Evolutionary conservation across 2,329 filamentous ascomycete species (phyloP), one percentile per base, ranked within the genome.

Genomic region (Cladorrhinum sp.): DNA sequence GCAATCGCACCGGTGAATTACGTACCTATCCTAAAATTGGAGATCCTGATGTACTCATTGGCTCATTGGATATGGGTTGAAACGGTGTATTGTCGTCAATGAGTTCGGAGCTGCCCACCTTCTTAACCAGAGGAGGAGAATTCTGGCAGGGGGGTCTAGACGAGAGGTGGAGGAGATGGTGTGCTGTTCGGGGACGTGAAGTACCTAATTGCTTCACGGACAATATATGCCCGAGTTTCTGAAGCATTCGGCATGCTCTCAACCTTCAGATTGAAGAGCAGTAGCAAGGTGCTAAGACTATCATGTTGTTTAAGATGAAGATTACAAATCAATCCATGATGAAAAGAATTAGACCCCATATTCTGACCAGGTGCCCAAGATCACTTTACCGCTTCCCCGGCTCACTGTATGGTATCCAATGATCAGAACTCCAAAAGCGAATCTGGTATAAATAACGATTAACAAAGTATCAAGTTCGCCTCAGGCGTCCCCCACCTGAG

Each of bases 1-100:
- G 32, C 52, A 36, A 55, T 55, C 25, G 52, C 52, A 55, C 20
- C 13, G 16, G 29, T 41, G 52, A 38, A 55, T 55, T 55, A 55
- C 52, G 52, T 55, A 45, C 41, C 41, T 6, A n/a, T 41, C 36
- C 36, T 8, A 41, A 25, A 10, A 7, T 12, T 27, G 13, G 23
- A 25, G 22, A 24, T 53, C n/a, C 16, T 22, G 18, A 45, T 52
- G 50, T 55, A 45, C 24, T 55, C 41, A 45, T 45, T 45, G 41
- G 41, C 41, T 45, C 41, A n/a, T 22, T 22, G 20, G 13, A 32
- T 32, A 32, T n/a, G n/a, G 4, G 25, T 29, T 13, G 10, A 41
- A 41, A 41, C 36, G 16, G 6, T 7, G 10, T 41, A 5, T 41
- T 41, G 36, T 41, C 36, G 16, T 25, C 51, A 53, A 1, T 53